Percentiles rank a stretch among this genome's conserved stretches.
These are phyloP conservation scores for Arachis hypogaea DNA, from an alignment of 306 rosid species.

Conservation along the genomic window DNA sequence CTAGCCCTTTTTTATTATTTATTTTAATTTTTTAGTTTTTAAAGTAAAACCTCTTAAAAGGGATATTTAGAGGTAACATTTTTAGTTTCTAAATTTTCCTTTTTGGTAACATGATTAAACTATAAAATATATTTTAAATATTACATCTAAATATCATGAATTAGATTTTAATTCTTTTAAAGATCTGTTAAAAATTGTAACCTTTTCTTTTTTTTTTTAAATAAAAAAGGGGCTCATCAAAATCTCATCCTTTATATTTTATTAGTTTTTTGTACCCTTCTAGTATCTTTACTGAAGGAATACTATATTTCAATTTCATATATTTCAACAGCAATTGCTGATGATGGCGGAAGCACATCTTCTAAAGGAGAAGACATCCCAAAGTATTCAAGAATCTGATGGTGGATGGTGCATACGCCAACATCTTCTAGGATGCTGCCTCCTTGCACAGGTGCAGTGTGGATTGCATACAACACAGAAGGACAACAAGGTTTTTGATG, in stretches of 20 bases:
- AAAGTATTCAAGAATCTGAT: conserved; percentile 79
- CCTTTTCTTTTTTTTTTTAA: too few relatives aligned
- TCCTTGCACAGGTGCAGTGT: conserved; percentile 80
- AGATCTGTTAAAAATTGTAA: not conserved
- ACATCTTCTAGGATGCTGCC: conserved; percentile 91
- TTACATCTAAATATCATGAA: not conserved
- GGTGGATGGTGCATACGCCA: conserved; percentile 89
- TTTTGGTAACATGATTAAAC: not conserved
- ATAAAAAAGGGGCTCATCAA: not conserved
- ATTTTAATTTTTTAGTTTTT: too few relatives aligned
- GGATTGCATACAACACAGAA: conserved; percentile 67
- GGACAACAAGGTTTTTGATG: conserved; percentile 80
- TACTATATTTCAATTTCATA: conserved; percentile 37
- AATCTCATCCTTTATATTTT: not conserved
- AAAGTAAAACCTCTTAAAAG: not conserved
- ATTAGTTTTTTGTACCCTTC: not conserved
- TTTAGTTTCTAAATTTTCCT: not conserved
- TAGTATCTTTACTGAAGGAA: conserved; percentile 36
- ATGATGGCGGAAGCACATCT: conserved; percentile 70
- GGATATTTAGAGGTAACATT: not conserved
- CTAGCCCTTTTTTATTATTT: too few relatives aligned
- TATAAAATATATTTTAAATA: not conserved
- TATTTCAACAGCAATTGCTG: conserved; percentile 68
- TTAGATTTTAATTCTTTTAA: not conserved
- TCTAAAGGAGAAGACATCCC: conserved; percentile 81